These are phyloP conservation scores for Arthrobotrys megalospora DNA, from an alignment of 2,329 filamentous ascomycete genomes.

Conservation along the genomic window DNA sequence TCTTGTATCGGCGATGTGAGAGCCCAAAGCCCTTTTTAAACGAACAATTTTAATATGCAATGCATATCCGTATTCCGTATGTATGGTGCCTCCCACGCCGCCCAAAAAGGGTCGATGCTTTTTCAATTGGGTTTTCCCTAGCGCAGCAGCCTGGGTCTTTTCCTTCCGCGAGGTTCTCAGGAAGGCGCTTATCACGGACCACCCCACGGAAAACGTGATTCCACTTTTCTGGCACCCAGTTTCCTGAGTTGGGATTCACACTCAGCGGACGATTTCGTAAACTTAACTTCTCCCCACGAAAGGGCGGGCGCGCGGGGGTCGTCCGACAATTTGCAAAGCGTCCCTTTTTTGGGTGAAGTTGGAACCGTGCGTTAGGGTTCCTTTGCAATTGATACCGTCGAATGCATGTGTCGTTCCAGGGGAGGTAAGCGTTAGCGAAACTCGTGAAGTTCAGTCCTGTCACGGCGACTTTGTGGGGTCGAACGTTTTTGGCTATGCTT, in stretches of 20 bases:
- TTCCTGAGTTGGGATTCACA: not conserved
- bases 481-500: not conserved
- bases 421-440: slow-evolving; percentile 11
- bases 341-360: not conserved
- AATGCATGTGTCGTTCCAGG: slow-evolving; percentile 10
- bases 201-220: slow-evolving; percentile 54
- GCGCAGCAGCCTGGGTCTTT: slow-evolving; percentile 36
- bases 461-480: slow-evolving; percentile 3
- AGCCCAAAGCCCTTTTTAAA: slow-evolving; percentile 1
- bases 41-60: slow-evolving; percentile 25
- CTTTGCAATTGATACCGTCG: not conserved
- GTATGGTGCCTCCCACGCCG: slow-evolving; percentile 35
- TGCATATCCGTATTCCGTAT: slow-evolving; percentile 13
- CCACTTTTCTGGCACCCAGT: slow-evolving; percentile 2
- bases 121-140: slow-evolving; percentile 3
- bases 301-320: slow-evolving; percentile 21
- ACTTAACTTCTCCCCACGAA: slow-evolving; percentile 18
- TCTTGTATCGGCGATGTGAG: slow-evolving; percentile 11
- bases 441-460: not conserved
- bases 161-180: slow-evolving; percentile 19
- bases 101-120: slow-evolving; percentile 11
- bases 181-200: slow-evolving; percentile 30
- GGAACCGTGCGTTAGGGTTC: not conserved
- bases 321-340: slow-evolving; percentile 9
- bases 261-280: slow-evolving; percentile 22